Evolutionary conservation across 345 rosid genomes (phyloP).

Genomic region (Brassica napus): DNA sequence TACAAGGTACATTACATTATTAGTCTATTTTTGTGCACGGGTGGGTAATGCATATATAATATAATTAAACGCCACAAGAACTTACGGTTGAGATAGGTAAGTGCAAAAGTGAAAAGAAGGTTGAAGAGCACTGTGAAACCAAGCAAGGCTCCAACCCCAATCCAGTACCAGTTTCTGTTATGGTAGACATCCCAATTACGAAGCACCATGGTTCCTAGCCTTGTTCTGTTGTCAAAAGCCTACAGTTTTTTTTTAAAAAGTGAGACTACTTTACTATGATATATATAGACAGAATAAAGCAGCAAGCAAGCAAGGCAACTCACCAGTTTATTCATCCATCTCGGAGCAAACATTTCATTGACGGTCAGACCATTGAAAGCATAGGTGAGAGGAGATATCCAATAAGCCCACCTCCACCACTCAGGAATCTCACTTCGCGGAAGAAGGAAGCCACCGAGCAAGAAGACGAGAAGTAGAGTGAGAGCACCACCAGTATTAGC

Average conservation of each 20-base stretch:
- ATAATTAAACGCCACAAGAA: constrained; percentile 6
- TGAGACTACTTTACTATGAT: neutral
- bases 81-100: constrained; percentile 71
- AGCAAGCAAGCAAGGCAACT: constrained; percentile 1
- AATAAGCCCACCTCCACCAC: constrained; percentile 70
- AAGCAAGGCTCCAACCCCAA: constrained; percentile 58
- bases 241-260: constrained; percentile 29
- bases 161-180: constrained; percentile 79
- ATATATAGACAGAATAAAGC: neutral
- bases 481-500: constrained; percentile 49
- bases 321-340: constrained; percentile 50
- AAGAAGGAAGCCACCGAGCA: constrained; percentile 61
- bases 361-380: constrained; percentile 52
- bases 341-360: constrained; percentile 58
- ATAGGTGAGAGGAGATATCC: constrained; percentile 67
- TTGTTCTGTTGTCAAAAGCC: constrained; percentile 47
- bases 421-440: constrained; percentile 45
- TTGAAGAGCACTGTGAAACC: constrained; percentile 80
- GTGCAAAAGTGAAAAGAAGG: constrained; percentile 67
- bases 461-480: constrained; percentile 40
- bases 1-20: neutral
- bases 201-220: constrained; percentile 60
- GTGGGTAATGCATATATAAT: neutral
- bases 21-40: neutral
- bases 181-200: constrained; percentile 46